phyloP scores from a whole-genome alignment of 2,329 filamentous ascomycete genomes.

The Orbilia javanica region DNA sequence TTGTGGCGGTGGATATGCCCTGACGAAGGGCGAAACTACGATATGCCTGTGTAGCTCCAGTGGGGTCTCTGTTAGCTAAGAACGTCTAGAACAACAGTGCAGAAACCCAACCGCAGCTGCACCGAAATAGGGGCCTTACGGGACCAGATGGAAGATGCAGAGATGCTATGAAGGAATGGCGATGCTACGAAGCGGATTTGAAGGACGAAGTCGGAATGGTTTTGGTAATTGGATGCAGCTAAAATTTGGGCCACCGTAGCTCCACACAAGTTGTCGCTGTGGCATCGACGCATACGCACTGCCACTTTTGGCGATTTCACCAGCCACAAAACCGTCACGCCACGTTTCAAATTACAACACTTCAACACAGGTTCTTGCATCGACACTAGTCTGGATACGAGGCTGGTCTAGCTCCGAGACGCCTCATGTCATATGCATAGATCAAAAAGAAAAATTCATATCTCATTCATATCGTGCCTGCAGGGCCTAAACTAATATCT shows the following conservation, averaged over 20 bases:
- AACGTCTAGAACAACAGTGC: background rate
- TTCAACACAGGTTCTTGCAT: background rate
- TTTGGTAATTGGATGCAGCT: constrained; percentile 48
- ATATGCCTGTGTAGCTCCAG: constrained; percentile 33
- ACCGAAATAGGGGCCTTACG: constrained; percentile 7
- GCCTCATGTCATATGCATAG: too few species aligned
- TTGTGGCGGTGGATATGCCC: constrained; percentile 41
- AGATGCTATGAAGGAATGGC: constrained; percentile 38
- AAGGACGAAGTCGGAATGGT: constrained; percentile 4
- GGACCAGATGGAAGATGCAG: constrained; percentile 15
- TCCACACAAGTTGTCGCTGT: constrained; percentile 55
- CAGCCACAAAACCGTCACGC: constrained; percentile 27
- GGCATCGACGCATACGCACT: constrained; percentile 24
- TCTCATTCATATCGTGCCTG: background rate
- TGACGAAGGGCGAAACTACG: constrained; percentile 44
- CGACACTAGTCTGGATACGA: too few species aligned
- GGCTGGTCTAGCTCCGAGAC: too few species aligned
- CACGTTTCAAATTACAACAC: constrained; percentile 12
- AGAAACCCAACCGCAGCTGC: background rate
- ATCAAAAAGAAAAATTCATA: too few species aligned
- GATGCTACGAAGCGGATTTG: constrained; percentile 24
- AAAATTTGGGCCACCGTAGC: constrained; percentile 59
- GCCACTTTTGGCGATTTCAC: constrained; percentile 19
- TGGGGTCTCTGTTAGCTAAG: constrained; percentile 20
- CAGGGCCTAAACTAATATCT: background rate